phyloP scores from a whole-genome alignment of 2,329 filamentous ascomycete genomes.

The Verticillium klebahnii region DNA sequence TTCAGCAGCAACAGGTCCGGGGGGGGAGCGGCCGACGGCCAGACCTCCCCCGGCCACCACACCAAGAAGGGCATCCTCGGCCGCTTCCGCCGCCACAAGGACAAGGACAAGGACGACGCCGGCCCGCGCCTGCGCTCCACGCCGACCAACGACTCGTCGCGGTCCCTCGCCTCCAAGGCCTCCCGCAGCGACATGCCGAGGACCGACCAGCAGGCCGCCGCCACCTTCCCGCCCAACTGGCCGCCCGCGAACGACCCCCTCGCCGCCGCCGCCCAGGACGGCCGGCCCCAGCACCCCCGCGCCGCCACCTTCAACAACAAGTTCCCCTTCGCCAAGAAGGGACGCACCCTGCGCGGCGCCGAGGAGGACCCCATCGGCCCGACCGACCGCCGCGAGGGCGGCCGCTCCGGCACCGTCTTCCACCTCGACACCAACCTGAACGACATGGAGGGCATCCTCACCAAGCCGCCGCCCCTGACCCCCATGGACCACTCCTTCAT shows the following conservation, averaged over 20 bases:
- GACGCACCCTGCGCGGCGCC: constrained; percentile 36
- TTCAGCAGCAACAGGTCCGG: constrained; percentile 44
- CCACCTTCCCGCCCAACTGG: constrained; percentile 27
- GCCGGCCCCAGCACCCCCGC: constrained; percentile 17
- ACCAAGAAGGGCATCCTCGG: constrained; percentile 47
- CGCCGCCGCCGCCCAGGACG: neutral
- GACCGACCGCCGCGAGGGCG: constrained; percentile 44
- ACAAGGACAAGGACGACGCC: constrained; percentile 47
- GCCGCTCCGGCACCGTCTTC: constrained; percentile 57
- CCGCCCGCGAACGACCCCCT: constrained; percentile 19
- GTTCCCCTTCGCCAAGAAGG: constrained; percentile 57
- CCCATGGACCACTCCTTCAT: constrained; percentile 59
- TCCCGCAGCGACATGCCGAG: constrained; percentile 43
- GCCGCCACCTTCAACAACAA: constrained; percentile 55
- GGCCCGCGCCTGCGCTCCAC: constrained; percentile 27
- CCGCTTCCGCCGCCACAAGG: constrained; percentile 46
- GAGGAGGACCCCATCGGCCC: constrained; percentile 59
- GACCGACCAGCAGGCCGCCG: constrained; percentile 19
- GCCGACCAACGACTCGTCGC: constrained; percentile 34
- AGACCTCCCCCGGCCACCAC: constrained; percentile 54
- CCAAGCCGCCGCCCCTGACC: constrained; percentile 64
- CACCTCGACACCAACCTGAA: constrained; percentile 82
- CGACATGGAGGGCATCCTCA: constrained; percentile 88
- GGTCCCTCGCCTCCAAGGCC: constrained; percentile 45
- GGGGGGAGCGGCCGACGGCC: constrained; percentile 45